These are phyloP conservation scores for Dovyalis caffra DNA, from an alignment of 345 rosid species.

Conservation along the genomic window DNA sequence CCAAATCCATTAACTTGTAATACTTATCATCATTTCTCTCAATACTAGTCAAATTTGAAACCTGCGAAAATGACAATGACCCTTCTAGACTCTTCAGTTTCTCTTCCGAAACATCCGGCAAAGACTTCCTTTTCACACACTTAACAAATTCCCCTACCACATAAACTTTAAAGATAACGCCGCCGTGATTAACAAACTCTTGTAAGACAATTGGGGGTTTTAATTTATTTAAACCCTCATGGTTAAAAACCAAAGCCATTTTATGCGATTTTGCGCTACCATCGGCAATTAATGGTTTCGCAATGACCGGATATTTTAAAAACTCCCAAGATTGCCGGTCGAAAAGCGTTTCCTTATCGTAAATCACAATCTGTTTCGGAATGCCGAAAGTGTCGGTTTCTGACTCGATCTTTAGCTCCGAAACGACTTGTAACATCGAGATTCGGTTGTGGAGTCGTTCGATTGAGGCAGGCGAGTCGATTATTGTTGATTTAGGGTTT, in stretches of 20 bases:
- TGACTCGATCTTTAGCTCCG: constrained; percentile 40
- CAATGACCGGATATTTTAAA: constrained; percentile 57
- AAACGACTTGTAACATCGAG: constrained; percentile 62
- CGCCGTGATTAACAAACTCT: constrained; percentile 69
- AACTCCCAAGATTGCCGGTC: constrained; percentile 36
- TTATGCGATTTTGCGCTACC: constrained; percentile 59
- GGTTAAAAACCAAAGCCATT: constrained; percentile 54
- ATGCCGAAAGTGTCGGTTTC: constrained; percentile 38
- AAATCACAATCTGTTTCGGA: constrained; percentile 59
- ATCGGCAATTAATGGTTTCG: constrained; percentile 59
- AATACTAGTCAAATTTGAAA: constrained; percentile 44
- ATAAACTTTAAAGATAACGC: constrained; percentile 61
- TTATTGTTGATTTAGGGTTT: constrained; percentile 38
- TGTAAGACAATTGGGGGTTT: constrained; percentile 60
- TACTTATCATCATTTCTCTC: constrained; percentile 36
- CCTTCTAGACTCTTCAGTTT: constrained; percentile 40
- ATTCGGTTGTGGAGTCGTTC: constrained; percentile 49
- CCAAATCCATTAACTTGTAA: constrained; percentile 37
- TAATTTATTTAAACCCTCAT: constrained; percentile 47
- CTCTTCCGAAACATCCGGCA: constrained; percentile 57
- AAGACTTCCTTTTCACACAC: constrained; percentile 58
- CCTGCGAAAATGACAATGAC: constrained; percentile 49
- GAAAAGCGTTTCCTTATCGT: constrained; percentile 44
- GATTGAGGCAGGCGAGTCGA: constrained; percentile 51
- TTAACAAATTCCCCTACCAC: constrained; percentile 54